phyloP scores from a whole-genome alignment of 2,329 filamentous ascomycete genomes.

The Aspergillus novofumigatus region DNA sequence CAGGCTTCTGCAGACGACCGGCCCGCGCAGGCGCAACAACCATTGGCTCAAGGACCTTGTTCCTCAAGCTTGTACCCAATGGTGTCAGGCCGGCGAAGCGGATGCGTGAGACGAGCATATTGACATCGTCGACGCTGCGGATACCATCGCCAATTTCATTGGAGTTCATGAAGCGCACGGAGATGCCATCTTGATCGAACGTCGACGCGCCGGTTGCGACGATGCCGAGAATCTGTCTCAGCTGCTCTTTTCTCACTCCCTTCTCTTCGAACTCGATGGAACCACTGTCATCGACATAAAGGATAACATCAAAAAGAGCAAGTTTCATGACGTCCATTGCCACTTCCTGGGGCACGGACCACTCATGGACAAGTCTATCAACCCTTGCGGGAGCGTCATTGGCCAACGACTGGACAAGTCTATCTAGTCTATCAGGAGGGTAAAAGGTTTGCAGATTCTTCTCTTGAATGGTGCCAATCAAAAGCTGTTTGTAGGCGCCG shows the following conservation, averaged over 20 bases:
- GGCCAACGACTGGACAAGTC: constrained; percentile 29
- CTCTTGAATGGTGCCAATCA: constrained; percentile 56
- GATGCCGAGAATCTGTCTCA: constrained; percentile 60
- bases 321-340: constrained; percentile 61
- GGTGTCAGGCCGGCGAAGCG: constrained; percentile 64
- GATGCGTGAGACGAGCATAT: constrained; percentile 54
- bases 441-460: constrained; percentile 58
- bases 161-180: constrained; percentile 67
- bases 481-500: constrained; percentile 53
- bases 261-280: constrained; percentile 67
- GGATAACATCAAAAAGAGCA: constrained; percentile 57
- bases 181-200: constrained; percentile 67
- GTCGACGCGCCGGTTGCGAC: constrained; percentile 62
- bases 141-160: constrained; percentile 52
- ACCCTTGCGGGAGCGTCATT: constrained; percentile 42
- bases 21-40: constrained; percentile 51
- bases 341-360: constrained; percentile 56
- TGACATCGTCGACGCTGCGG: constrained; percentile 54
- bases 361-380: constrained; percentile 53
- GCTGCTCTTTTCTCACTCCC: constrained; percentile 62
- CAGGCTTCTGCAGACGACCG: constrained; percentile 57
- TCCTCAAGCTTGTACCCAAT: constrained; percentile 59
- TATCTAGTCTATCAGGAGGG: constrained; percentile 47
- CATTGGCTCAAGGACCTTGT: constrained; percentile 61
- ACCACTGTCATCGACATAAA: constrained; percentile 66